Base-by-base conservation (phyloP, 1,284 basidiomycete species). In the Ganoderma meredithae region DNA sequence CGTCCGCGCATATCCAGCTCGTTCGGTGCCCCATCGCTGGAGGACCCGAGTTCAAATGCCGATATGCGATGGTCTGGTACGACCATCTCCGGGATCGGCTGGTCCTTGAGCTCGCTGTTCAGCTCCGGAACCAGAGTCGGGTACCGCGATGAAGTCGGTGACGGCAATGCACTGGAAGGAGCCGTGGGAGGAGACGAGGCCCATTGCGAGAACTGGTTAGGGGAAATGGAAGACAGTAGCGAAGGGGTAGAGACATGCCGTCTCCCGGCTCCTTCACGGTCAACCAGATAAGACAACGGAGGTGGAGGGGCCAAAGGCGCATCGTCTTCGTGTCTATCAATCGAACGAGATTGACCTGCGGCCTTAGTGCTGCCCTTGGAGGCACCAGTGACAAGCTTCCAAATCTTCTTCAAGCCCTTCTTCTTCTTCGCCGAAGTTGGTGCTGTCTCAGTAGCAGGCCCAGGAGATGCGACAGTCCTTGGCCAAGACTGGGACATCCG, bases 221-320 rank as follows among this genome's bases (percentile, higher is more conserved):
- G 86, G 25, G 89, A 88, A 47, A 83, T 76, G 63, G 84, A 82
- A 27, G 88, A 87, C 8, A 88, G 85, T 59, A 93, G 80, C 31
- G 90, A 91, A 31, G 89, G 87, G 12, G 90, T 90, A 19, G 92
- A 93, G 36, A 85, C 82, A 76, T 90, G 90, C 12, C 90, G 86
- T 70, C 80, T 78, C 44, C 77, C 65, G 52, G 78, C 79, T 41
- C 81, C 82, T 58, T 90, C 86, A 64, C 92, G 86, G 71, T 88
- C 87, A 1, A 95, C 92, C 47, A 96, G 86, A 80, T 95, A 95
- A 0, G 93, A 93, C 66, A 96, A 78, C 2, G 94, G 91, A 3
- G 95, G 95, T 5, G 95, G 95, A 1, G 95, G 95, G 1, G 92
- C 90, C 44, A 96, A 83, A 6, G 93, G 93, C 19, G 84, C 78